Conservation (phyloP, 176 grass and related monocot genomes). For the Saccharum officinarum region DNA sequence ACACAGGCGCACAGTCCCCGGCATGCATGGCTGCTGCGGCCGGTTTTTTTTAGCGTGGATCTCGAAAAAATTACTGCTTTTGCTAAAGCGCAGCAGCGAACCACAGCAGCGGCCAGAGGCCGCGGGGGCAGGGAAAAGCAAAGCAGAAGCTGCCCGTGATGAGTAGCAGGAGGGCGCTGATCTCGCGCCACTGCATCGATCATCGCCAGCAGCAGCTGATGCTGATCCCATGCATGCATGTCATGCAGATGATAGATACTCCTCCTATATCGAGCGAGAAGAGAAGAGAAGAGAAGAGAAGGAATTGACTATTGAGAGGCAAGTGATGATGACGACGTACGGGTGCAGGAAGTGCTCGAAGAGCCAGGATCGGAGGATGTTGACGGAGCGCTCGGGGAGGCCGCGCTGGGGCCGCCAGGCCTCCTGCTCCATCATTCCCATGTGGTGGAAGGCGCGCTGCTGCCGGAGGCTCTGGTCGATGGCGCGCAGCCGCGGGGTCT, state of each 20-base stretch:
- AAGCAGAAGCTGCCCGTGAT: constrained; percentile 55
- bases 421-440: constrained; percentile 99
- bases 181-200: no score
- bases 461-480: constrained; percentile 91
- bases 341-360: constrained; percentile 99
- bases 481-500: constrained; percentile 84
- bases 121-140: constrained; percentile 6
- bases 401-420: constrained; percentile 96
- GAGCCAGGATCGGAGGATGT: constrained; percentile 80
- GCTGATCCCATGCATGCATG: not conserved
- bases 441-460: constrained; percentile 98
- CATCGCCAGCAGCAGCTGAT: no score
- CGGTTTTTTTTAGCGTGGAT: constrained; percentile 70
- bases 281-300: not conserved
- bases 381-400: constrained; percentile 91
- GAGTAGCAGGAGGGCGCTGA: not conserved
- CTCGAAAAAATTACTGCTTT: constrained; percentile 84
- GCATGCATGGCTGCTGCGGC: constrained; percentile 41
- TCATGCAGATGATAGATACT: no score
- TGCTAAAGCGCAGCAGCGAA: constrained; percentile 38
- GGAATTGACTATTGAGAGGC: not conserved
- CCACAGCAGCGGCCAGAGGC: not conserved
- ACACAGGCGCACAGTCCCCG: constrained; percentile 42
- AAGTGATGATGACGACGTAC: constrained; percentile 35
- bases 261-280: not conserved